Base-by-base conservation (phyloP, 2,329 filamentous ascomycete genomes). In the Venturia effusa region DNA sequence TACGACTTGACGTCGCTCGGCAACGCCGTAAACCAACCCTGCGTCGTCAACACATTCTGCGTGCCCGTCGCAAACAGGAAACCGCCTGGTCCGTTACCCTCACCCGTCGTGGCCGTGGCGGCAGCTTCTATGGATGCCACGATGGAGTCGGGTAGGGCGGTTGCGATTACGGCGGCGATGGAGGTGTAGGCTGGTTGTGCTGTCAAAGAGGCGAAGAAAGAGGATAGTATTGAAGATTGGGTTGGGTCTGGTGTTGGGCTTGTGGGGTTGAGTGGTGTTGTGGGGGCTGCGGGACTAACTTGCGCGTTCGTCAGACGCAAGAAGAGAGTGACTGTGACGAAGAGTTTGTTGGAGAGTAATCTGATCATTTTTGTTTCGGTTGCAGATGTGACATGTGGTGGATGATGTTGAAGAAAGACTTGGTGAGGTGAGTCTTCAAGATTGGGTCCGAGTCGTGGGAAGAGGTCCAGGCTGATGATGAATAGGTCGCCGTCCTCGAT, bases 181-280 rank as follows among this genome's bases (percentile, higher is more conserved):
- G 59, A 61, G 17, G 59, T 24, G 59, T 61, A 61, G 22, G 37
- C 59, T 7, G 59, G 59, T 61, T 61, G 59, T 0, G 59, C 59
- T 5, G 59, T 61, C 15, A 61, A n/a, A n/a, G 59, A 61, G 59
- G 32, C n/a, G 37, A 61, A 45, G 59, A n/a, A 61, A 7, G 59
- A 30, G 30, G 59, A 61, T 4, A 61, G 17, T 30, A 41, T 45
- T 8, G 59, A 41, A 1, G 17, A 19, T 32, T 30, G 15, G 34
- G 34, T 15, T 1, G 30, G 39, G 30, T 37, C 13, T 17, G 37
- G 59, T 3, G 24, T 32, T 22, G 51, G 15, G 15, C 7, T 54
- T 6, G 45, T 6, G 45, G 13, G 3, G 45, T 22, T 13, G 45
- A 3, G 15, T 32, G 48, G 11, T 2, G 48, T 55, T 19, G 48